phyloP scores from a whole-genome alignment of 345 rosid genomes.

The Dovyalis caffra region DNA sequence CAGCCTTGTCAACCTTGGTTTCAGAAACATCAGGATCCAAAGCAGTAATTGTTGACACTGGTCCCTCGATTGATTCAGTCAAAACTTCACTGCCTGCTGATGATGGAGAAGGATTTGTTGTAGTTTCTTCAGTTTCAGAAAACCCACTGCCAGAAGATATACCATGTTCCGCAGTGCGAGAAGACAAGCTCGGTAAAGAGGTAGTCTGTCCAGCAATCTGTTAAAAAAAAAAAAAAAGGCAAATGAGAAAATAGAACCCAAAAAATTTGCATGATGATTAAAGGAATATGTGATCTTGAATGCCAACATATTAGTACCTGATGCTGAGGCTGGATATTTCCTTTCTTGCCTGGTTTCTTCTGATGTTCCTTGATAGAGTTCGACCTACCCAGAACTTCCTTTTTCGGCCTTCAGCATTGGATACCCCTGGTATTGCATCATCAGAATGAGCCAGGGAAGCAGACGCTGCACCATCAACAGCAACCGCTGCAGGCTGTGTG shows the following conservation, averaged over 20 bases:
- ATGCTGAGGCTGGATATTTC: conserved; percentile 30
- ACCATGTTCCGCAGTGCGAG: conserved; percentile 30
- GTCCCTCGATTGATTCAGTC: conserved; percentile 24
- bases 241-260: neutral
- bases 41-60: conserved; percentile 24
- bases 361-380: conserved; percentile 56
- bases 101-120: conserved; percentile 22
- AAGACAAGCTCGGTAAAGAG: conserved; percentile 16
- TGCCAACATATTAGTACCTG: conserved; percentile 40
- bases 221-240: conserved; percentile 1
- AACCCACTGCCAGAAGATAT: conserved; percentile 26
- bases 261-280: neutral
- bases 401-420: conserved; percentile 38
- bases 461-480: conserved; percentile 18
- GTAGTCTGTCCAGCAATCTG: conserved; percentile 40
- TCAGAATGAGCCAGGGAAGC: conserved; percentile 29
- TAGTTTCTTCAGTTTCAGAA: conserved; percentile 35
- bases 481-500: conserved; percentile 28
- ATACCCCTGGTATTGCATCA: conserved; percentile 21
- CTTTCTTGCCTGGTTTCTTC: conserved; percentile 42
- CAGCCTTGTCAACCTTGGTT: conserved; percentile 25
- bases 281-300: neutral
- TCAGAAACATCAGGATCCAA: conserved; percentile 28
- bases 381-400: conserved; percentile 42
- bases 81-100: conserved; percentile 27